phyloP scores from a whole-genome alignment of 1,139 yeast genomes.

The Magnusiomyces paraingens region DNA sequence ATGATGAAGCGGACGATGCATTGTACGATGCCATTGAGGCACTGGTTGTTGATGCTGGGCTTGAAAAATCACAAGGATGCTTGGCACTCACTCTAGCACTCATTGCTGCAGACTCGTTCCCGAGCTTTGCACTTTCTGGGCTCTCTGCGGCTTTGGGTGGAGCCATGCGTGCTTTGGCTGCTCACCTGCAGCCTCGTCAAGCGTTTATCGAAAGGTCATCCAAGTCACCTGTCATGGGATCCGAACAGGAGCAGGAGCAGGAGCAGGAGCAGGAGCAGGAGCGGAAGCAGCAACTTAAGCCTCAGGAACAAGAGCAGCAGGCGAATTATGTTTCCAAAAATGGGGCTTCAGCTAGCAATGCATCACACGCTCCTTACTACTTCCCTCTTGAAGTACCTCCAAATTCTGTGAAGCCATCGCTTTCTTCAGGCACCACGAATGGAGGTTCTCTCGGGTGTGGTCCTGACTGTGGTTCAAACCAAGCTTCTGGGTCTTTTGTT shows the following conservation, averaged over 20 bases:
- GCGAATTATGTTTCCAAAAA: not conserved
- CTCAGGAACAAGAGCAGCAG: not conserved
- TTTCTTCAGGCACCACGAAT: not conserved
- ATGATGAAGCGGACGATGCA: conserved; percentile 20
- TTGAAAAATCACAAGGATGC: conserved; percentile 21
- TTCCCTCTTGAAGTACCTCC: not conserved
- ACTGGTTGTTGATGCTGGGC: conserved; percentile 13
- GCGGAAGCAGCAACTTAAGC: not conserved
- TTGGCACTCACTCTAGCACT: conserved; percentile 28
- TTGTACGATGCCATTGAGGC: conserved; percentile 13
- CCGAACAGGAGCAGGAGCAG: not conserved
- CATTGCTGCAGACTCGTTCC: conserved; percentile 28
- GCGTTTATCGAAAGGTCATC: not conserved
- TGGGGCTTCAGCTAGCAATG: not conserved
- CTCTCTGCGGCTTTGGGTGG: conserved; percentile 25
- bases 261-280: not conserved
- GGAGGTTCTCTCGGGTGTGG: not conserved
- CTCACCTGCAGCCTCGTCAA: conserved; percentile 5
- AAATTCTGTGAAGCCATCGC: not conserved
- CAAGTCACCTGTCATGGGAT: too few relatives aligned
- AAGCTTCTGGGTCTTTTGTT: too few relatives aligned
- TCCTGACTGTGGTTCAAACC: too few relatives aligned
- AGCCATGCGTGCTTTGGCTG: conserved; percentile 25
- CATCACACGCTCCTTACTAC: not conserved
- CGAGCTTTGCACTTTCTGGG: conserved; percentile 28